A percentile compares a stretch with the other conserved stretches of the same genome.
phyloP scores from a whole-genome alignment of 2,329 filamentous ascomycete genomes.

The Massarina eburnea region DNA sequence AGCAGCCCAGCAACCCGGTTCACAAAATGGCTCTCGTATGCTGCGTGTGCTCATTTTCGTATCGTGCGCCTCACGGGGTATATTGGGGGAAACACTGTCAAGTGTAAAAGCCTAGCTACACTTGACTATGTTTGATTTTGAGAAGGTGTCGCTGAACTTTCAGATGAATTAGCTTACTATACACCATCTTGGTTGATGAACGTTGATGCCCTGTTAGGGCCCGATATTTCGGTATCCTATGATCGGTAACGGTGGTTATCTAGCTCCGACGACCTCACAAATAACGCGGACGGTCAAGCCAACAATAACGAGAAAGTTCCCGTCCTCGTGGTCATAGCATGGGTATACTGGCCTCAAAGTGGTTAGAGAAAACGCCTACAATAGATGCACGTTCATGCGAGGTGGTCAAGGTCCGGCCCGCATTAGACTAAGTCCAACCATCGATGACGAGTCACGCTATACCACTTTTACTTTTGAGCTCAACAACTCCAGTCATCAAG shows the following conservation, averaged over 20 bases:
- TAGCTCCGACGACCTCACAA: neutral
- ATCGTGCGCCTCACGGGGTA: too few species aligned
- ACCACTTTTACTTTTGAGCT: too few species aligned
- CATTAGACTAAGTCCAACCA: neutral
- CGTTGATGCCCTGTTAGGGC: too few species aligned
- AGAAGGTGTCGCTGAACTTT: too few species aligned
- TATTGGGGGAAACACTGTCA: too few species aligned
- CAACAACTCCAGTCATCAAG: neutral
- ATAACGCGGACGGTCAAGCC: neutral
- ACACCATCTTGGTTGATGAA: too few species aligned
- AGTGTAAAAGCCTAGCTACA: too few species aligned
- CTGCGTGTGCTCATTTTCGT: too few species aligned
- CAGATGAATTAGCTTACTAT: too few species aligned
- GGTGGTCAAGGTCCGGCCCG: conserved; percentile 2
- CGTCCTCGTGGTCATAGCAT: conserved; percentile 1
- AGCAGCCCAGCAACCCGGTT: too few species aligned
- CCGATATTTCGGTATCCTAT: neutral
- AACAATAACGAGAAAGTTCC: neutral
- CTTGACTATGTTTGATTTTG: too few species aligned
- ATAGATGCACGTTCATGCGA: neutral
- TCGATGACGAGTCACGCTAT: conserved; percentile 3
- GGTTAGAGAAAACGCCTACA: neutral
- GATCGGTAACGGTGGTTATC: neutral
- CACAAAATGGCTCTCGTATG: too few species aligned
- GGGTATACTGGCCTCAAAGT: neutral